A percentile compares a stretch with the other conserved stretches of the same genome.
phyloP scores from a whole-genome alignment of 768 basidiomycete genomes.

The Pisolithus albus region DNA sequence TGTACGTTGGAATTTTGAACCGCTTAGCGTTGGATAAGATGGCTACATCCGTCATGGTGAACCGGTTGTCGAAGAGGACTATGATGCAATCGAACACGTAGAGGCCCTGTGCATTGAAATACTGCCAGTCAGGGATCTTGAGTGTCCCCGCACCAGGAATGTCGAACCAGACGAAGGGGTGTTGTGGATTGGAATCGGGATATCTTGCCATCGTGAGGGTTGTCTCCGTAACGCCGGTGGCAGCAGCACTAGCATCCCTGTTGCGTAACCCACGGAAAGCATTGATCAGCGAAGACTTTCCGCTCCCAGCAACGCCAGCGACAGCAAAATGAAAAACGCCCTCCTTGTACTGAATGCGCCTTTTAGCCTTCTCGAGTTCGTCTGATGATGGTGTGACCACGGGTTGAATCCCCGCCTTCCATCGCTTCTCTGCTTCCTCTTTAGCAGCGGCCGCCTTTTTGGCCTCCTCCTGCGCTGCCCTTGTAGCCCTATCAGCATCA shows the following conservation, averaged over 20 bases:
- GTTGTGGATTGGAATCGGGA: conserved; percentile 14
- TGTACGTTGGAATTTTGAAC: conserved; percentile 28
- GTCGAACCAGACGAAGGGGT: conserved; percentile 29
- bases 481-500: conserved; percentile 5
- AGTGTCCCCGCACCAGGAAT: conserved; percentile 32
- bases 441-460: conserved; percentile 3
- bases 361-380: conserved; percentile 14
- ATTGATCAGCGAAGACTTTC: conserved; percentile 32
- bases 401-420: conserved; percentile 22
- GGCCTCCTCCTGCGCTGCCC: conserved; percentile 11
- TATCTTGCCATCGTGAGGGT: conserved; percentile 23
- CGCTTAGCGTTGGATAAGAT: conserved; percentile 26
- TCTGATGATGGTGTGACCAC: conserved; percentile 15
- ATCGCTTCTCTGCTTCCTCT: conserved; percentile 11
- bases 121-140: conserved; percentile 28
- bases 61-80: conserved; percentile 27
- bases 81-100: conserved; percentile 31
- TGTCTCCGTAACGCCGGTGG: conserved; percentile 25
- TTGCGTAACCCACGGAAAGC: conserved; percentile 27
- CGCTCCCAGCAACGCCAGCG: conserved; percentile 29
- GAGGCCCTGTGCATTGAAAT: conserved; percentile 32
- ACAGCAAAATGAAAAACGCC: conserved; percentile 28
- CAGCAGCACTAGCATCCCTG: conserved; percentile 17
- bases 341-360: conserved; percentile 16
- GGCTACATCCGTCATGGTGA: conserved; percentile 28